A percentile compares a stretch with the other conserved stretches of the same genome.
These are phyloP conservation scores for Comarum palustre DNA, from an alignment of 306 rosid genomes.

Conservation along the genomic window DNA sequence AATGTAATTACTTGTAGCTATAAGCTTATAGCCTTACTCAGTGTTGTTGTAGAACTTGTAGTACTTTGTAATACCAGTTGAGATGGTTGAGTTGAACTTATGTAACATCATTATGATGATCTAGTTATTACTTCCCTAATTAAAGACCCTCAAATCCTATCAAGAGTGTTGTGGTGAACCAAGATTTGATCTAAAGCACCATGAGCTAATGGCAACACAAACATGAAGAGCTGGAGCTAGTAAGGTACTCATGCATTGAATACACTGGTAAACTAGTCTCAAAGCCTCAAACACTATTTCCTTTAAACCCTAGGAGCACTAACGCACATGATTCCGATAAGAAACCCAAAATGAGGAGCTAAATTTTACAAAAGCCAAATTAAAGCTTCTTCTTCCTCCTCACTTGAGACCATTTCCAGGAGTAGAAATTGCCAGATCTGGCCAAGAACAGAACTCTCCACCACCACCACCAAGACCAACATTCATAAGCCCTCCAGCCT, in stretches of 20 bases:
- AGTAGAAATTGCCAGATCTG: conserved; percentile 82
- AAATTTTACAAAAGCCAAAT: background rate
- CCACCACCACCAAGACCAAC: conserved; percentile 21
- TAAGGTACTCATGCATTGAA: background rate
- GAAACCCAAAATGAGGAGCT: conserved; percentile 12
- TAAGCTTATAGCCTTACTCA: background rate
- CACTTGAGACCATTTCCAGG: conserved; percentile 77
- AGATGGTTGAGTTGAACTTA: background rate
- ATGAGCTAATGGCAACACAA: background rate
- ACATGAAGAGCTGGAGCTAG: background rate
- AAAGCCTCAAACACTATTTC: conserved; percentile 27
- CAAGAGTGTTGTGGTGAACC: background rate
- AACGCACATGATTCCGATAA: conserved; percentile 5
- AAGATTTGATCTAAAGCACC: background rate
- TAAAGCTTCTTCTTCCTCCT: conserved; percentile 23
- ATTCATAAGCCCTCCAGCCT: conserved; percentile 43
- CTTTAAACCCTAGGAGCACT: conserved; percentile 18
- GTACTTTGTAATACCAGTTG: background rate
- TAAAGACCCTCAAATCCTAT: background rate
- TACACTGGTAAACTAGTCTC: conserved; percentile 17
- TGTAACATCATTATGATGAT: background rate
- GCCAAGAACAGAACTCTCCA: conserved; percentile 85
- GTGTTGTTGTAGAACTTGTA: background rate
- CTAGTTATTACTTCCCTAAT: background rate
- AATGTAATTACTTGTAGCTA: background rate